Evolutionary conservation across 768 basidiomycete species (phyloP).

Genomic region (Lentinula lateritia): DNA sequence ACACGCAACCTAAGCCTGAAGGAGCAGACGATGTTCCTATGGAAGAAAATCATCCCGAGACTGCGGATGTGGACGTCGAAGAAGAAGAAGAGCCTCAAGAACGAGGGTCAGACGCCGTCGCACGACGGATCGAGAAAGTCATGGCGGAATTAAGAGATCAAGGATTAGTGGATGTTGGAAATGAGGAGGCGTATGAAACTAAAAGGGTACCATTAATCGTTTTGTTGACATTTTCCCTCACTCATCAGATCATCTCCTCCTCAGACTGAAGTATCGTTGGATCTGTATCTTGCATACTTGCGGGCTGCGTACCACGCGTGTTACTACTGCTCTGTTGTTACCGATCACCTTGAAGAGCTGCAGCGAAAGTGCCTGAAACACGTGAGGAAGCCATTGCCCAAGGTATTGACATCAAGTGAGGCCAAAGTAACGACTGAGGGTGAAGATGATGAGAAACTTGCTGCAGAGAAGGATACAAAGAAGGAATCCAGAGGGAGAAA

Average conservation of each 20-base stretch:
- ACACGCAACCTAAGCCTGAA: constrained; percentile 18
- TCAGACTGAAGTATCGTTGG: constrained; percentile 77
- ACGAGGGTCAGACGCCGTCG: constrained; percentile 73
- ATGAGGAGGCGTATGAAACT: constrained; percentile 60
- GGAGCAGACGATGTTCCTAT: constrained; percentile 22
- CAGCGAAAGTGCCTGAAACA: constrained; percentile 94
- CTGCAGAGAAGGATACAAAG: constrained; percentile 24
- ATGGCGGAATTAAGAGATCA: constrained; percentile 66
- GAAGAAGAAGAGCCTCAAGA: constrained; percentile 51
- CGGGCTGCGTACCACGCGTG: constrained; percentile 91
- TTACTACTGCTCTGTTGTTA: constrained; percentile 95
- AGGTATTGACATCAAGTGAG: constrained; percentile 45
- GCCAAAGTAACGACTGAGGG: constrained; percentile 32
- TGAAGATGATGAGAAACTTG: constrained; percentile 36
- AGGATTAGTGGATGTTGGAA: constrained; percentile 48
- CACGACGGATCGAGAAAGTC: constrained; percentile 74
- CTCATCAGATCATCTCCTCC: constrained; percentile 15
- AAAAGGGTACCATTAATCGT: constrained; percentile 55
- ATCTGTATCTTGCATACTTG: constrained; percentile 90
- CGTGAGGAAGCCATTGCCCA: constrained; percentile 69
- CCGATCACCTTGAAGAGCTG: constrained; percentile 92
- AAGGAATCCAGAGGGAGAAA: constrained; percentile 33
- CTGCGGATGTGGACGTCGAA: constrained; percentile 18
- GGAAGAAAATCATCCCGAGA: constrained; percentile 16
- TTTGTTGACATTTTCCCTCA: constrained; percentile 9